Evolutionary conservation across 768 basidiomycete species (phyloP).

Genomic region (Macrocybe gigantea): DNA sequence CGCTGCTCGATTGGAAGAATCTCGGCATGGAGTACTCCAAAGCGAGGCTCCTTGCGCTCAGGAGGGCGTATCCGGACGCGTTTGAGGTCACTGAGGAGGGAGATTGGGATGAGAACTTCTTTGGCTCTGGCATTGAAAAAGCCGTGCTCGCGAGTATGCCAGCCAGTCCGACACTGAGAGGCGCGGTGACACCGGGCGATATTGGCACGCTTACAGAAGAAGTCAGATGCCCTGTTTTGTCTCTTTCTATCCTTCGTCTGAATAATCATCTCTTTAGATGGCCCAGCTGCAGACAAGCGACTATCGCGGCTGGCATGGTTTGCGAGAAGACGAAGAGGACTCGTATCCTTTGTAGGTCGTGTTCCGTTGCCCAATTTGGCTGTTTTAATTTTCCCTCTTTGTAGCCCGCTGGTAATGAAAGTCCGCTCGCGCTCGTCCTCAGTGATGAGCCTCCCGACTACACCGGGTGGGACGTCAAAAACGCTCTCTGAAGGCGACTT

Average conservation of each 20-base stretch:
- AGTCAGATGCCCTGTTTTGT: conserved; percentile 29
- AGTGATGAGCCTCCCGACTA: conserved; percentile 64
- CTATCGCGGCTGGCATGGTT: conserved; percentile 64
- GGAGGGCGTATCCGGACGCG: conserved; percentile 92
- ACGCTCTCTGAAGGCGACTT: conserved; percentile 87
- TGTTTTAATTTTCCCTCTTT: conserved; percentile 6
- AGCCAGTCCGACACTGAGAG: conserved; percentile 81
- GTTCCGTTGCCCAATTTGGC: conserved; percentile 7
- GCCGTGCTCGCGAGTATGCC: conserved; percentile 74
- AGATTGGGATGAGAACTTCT: conserved; percentile 36
- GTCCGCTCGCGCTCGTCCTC: conserved; percentile 79
- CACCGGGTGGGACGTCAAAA: conserved; percentile 74
- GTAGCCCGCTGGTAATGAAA: conserved; percentile 85
- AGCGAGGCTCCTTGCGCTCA: conserved; percentile 83
- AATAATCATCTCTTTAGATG: conserved; percentile 49
- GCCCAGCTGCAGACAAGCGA: conserved; percentile 82
- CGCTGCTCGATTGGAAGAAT: conserved; percentile 97
- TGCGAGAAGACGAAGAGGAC: conserved; percentile 72
- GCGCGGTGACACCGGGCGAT: conserved; percentile 89
- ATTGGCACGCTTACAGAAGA: conserved; percentile 86
- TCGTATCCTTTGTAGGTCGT: conserved; percentile 77
- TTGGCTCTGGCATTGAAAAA: conserved; percentile 60
- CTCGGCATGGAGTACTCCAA: conserved; percentile 96
- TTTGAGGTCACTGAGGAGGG: conserved; percentile 44
- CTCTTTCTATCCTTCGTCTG: not conserved